A percentile compares a stretch with the other conserved stretches of the same genome.
These are phyloP conservation scores for Ogataea corticis DNA, from an alignment of 805 yeast genomes.

Conservation along the genomic window DNA sequence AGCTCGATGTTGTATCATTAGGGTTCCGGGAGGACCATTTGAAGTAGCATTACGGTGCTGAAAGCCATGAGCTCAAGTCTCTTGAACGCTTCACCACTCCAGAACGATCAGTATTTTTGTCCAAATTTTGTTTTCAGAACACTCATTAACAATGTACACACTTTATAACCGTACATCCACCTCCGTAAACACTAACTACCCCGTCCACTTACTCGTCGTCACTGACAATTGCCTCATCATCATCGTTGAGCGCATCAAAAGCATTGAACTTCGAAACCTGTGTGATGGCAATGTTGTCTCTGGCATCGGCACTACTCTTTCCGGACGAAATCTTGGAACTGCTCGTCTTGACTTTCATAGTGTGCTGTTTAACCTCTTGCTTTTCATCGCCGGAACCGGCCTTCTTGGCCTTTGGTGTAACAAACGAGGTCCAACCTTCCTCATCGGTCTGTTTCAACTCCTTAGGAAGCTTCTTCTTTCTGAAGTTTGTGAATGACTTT, in stretches of 20 bases:
- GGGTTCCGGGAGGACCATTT: too few species aligned
- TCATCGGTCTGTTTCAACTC: conserved; percentile 60
- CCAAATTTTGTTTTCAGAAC: conserved; percentile 6
- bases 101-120: too few species aligned
- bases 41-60: too few species aligned
- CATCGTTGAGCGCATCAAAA: conserved; percentile 71
- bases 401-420: conserved; percentile 43
- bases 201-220: conserved; percentile 23
- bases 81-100: too few species aligned
- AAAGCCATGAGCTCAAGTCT: too few species aligned
- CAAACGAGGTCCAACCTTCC: conserved; percentile 80
- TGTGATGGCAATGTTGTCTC: conserved; percentile 69
- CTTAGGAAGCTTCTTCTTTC: conserved; percentile 49
- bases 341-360: conserved; percentile 64
- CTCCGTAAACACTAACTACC: too few species aligned
- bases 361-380: conserved; percentile 45
- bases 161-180: conserved; percentile 9
- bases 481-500: conserved; percentile 55
- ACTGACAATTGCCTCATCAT: conserved; percentile 39
- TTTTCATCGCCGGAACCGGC: conserved; percentile 52
- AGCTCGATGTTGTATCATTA: too few species aligned
- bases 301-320: conserved; percentile 63
- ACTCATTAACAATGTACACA: conserved; percentile 13
- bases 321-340: conserved; percentile 74
- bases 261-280: conserved; percentile 73